Evolutionary conservation across 192 early-diverging fungal genomes (phyloP).

Genomic region (Mortierella alpina): DNA sequence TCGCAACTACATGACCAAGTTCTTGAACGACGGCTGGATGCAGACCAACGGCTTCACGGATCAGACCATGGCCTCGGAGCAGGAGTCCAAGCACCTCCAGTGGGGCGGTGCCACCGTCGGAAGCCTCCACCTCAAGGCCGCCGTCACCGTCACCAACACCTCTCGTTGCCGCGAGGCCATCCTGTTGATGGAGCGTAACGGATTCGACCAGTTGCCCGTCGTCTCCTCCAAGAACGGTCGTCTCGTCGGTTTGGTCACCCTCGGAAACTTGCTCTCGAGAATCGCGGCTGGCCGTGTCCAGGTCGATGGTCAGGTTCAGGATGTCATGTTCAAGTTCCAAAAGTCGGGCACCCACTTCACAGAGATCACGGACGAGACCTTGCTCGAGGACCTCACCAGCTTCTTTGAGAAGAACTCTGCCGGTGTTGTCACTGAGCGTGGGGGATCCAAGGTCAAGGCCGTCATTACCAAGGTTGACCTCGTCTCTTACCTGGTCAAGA

Average conservation of each 20-base stretch:
- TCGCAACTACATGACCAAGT: slow-evolving; percentile 99
- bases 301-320: slow-evolving; percentile 70
- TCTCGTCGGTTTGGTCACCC: slow-evolving; percentile 88
- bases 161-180: slow-evolving; percentile 85
- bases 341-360: slow-evolving; percentile 76
- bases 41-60: slow-evolving; percentile 89
- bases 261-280: slow-evolving; percentile 88
- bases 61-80: slow-evolving; percentile 72
- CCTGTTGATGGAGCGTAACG: slow-evolving; percentile 86
- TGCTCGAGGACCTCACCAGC: slow-evolving; percentile 80
- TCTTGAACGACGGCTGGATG: slow-evolving; percentile 99
- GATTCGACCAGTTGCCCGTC: slow-evolving; percentile 97
- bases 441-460: slow-evolving; percentile 68
- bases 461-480: slow-evolving; percentile 98
- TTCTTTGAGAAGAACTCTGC: slow-evolving; percentile 95
- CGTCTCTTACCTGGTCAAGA: slow-evolving; percentile 80
- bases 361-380: slow-evolving; percentile 89
- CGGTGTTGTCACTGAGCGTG: slow-evolving; percentile 89
- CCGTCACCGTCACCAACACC: slow-evolving; percentile 85
- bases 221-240: slow-evolving; percentile 63
- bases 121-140: slow-evolving; percentile 84
- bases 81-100: slow-evolving; percentile 71
- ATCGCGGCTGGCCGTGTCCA: slow-evolving; percentile 77
- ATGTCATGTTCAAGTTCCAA: slow-evolving; percentile 85
- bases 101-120: slow-evolving; percentile 85